Evolutionary conservation across 352 stramenopile genomes (phyloP).

Genomic region (Pythium phragmiticola): DNA sequence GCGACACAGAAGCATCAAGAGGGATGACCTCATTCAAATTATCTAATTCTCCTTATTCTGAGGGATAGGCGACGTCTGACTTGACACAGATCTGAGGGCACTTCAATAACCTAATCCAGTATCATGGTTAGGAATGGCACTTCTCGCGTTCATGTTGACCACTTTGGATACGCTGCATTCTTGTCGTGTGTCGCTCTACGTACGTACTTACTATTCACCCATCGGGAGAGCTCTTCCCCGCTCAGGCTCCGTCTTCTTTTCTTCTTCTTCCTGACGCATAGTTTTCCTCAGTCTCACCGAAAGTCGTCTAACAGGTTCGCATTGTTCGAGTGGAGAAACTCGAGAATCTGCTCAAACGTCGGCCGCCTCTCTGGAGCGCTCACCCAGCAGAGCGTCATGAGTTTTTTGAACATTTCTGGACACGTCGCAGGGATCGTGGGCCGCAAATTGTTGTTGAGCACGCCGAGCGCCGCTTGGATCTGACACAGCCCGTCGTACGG

Average conservation of each 20-base stretch:
- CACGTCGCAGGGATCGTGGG: slow-evolving; percentile 76
- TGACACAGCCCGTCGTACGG: slow-evolving; percentile 91
- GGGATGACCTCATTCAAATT: slow-evolving; percentile 10
- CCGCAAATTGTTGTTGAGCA: slow-evolving; percentile 88
- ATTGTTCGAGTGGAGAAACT: slow-evolving; percentile 56
- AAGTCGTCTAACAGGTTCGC: slow-evolving; percentile 26
- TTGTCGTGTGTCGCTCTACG: neutral
- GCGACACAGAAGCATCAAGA: neutral
- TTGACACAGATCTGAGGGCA: slow-evolving; percentile 8
- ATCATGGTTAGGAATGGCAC: neutral
- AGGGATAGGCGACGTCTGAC: neutral
- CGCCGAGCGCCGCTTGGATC: slow-evolving; percentile 84
- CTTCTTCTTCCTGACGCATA: neutral
- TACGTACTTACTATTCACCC: neutral
- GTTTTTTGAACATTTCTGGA: slow-evolving; percentile 75
- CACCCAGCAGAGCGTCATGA: slow-evolving; percentile 85
- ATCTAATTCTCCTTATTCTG: neutral
- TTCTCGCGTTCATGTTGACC: neutral
- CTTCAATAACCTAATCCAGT: slow-evolving; percentile 3
- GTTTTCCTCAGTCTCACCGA: slow-evolving; percentile 18
- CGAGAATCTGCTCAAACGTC: slow-evolving; percentile 79
- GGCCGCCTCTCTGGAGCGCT: slow-evolving; percentile 71
- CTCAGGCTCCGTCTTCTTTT: neutral
- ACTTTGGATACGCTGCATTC: slow-evolving; percentile 1
- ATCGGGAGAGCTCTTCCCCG: slow-evolving; percentile 15